Base-by-base conservation (phyloP, 371 early-diverging fungal species). In the Rhizopus stolonifer region DNA sequence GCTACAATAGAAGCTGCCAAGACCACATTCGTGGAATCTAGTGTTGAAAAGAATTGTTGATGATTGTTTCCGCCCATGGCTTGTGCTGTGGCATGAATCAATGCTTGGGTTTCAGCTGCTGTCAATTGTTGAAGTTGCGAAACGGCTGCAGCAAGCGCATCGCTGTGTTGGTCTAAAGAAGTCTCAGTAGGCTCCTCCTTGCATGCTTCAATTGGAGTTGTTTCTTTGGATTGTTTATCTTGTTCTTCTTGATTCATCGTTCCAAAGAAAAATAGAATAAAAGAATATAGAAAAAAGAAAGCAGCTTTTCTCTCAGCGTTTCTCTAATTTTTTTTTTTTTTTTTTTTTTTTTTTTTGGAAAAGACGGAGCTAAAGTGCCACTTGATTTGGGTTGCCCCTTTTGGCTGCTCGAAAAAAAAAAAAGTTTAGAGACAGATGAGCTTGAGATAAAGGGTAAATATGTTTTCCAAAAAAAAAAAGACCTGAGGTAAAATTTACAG, bases 1-100 rank as follows among this genome's bases (percentile, higher is more conserved):
- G 42, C 54, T 17, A 38, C 40, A 19, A 50, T 31, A 39, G 46
- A 26, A 56, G 46, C 33, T 21, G 57, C 49, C 31, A 54, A 38
- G 18, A 46, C 46, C 10, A 50, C 18, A 13, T 32, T 33, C 10
- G 57, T 42, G 8, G 42, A 42, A 15, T 42, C 42, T 19, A 42
- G 18, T 10, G 42, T 42, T 10, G 42, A 42, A 21, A 42, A 42
- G 8, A 42, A 21, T 13, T 42, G 42, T 19, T 42, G 42, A 4
- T 42, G 21, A 21, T 42, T 42, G 21, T 18, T 21, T 42, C n/a
- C 42, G 10, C 42, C 42, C 42, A 42, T 42, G 13, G 42, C 42
- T 42, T 42, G 42, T 2, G 42, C 42, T n/a, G 42, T 42, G 7
- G 42, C 42, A 5, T 42, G 42, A 21, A 42, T 42, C 7, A 42